A percentile compares a stretch with the other conserved stretches of the same genome.
Evolutionary conservation across 2,329 filamentous ascomycete genomes (phyloP).

Genomic region (Colletotrichum ledebouriae): DNA sequence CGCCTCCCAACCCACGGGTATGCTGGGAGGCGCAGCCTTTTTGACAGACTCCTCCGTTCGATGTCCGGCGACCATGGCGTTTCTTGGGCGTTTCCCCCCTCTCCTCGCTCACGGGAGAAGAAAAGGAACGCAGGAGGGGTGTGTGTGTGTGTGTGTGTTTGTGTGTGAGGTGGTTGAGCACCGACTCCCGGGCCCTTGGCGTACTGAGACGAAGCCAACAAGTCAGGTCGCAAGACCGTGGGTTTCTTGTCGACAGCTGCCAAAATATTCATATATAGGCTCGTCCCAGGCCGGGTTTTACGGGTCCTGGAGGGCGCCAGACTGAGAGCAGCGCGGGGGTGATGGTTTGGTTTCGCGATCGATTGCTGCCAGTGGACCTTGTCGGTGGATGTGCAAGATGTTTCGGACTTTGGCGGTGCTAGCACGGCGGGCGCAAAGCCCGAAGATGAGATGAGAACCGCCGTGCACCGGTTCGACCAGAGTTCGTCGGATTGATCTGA

Average conservation of each 20-base stretch:
- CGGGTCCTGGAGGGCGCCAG: conserved; percentile 14
- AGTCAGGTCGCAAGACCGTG: conserved; percentile 37
- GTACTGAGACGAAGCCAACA: conserved; percentile 34
- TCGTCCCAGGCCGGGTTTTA: neutral
- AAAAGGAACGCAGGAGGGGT: conserved; percentile 9
- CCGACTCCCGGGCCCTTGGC: conserved; percentile 32
- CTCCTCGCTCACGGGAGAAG: neutral
- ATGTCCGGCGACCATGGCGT: conserved; percentile 41
- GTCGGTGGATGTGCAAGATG: conserved; percentile 8
- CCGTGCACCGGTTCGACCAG: conserved; percentile 9
- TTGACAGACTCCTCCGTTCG: conserved; percentile 37
- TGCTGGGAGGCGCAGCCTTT: conserved; percentile 39
- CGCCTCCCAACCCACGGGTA: conserved; percentile 11
- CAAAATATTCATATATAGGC: conserved; percentile 21
- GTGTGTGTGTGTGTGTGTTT: neutral
- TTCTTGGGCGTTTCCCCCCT: neutral
- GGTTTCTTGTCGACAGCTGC: conserved; percentile 8
- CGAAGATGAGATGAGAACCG: conserved; percentile 38
- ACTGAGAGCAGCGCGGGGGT: conserved; percentile 10
- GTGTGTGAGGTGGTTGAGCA: conserved; percentile 22
- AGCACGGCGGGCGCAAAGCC: conserved; percentile 37
- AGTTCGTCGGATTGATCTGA: conserved; percentile 4
- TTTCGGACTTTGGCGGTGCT: conserved; percentile 33
- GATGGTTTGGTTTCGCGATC: neutral
- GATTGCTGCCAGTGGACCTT: conserved; percentile 10